A percentile compares a stretch with the other conserved stretches of the same genome.
phyloP scores from a whole-genome alignment of 805 yeast species.

The Cephaloascus fragrans region DNA sequence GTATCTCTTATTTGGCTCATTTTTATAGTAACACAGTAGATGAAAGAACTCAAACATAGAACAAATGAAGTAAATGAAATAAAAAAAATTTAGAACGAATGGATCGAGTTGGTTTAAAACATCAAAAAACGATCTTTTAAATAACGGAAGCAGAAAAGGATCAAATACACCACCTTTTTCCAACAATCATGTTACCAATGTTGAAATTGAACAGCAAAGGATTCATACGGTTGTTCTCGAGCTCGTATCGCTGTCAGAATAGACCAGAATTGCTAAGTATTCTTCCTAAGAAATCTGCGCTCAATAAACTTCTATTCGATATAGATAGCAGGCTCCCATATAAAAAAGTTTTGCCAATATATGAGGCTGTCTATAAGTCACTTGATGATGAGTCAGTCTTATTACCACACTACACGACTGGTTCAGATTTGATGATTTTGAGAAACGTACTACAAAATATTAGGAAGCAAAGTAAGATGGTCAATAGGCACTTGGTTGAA shows the following conservation, averaged over 20 bases:
- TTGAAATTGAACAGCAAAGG: not conserved
- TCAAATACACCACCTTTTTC: too few species aligned
- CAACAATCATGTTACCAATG: too few species aligned
- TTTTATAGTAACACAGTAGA: too few species aligned
- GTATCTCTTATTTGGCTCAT: not conserved
- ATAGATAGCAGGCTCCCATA: constrained; percentile 49
- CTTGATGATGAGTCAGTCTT: constrained; percentile 23
- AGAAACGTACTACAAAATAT: constrained; percentile 57
- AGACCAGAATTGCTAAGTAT: constrained; percentile 30
- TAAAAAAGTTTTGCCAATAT: constrained; percentile 42
- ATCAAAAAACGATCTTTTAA: too few species aligned
- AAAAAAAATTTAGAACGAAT: too few species aligned
- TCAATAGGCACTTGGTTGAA: constrained; percentile 43
- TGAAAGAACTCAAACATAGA: too few species aligned
- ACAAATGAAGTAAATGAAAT: too few species aligned
- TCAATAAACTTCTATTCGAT: constrained; percentile 58
- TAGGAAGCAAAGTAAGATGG: constrained; percentile 49
- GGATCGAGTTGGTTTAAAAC: too few species aligned
- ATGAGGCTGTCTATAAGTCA: constrained; percentile 38
- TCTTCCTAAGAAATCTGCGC: constrained; percentile 48
- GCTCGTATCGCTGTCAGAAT: not conserved
- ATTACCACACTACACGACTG: constrained; percentile 37
- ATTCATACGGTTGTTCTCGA: not conserved
- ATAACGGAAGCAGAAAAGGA: too few species aligned
- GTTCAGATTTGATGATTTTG: constrained; percentile 56